Conservation (phyloP, 1,284 basidiomycete genomes). For the Cutaneotrichosporon mucoides region DNA sequence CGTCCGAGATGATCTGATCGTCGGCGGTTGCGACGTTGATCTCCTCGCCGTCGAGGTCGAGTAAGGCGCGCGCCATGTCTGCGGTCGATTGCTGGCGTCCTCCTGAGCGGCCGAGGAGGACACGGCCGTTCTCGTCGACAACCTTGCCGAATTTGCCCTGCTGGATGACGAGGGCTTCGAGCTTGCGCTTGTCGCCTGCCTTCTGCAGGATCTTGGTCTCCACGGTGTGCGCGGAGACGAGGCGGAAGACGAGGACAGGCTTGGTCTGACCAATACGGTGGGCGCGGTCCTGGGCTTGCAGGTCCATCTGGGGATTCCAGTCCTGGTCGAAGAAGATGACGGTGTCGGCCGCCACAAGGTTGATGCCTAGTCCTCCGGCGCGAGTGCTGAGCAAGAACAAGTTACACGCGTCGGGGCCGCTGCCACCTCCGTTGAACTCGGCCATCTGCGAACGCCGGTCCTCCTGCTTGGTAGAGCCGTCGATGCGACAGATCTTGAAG, state of each 20-base stretch:
- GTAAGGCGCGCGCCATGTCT: conserved; percentile 73
- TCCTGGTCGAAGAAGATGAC: conserved; percentile 95
- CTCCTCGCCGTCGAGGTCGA: conserved; percentile 79
- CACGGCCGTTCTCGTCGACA: conserved; percentile 54
- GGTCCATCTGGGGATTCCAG: conserved; percentile 94
- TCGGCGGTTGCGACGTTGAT: conserved; percentile 76
- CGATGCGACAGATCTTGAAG: conserved; percentile 82
- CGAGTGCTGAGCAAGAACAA: conserved; percentile 89
- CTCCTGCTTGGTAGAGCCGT: conserved; percentile 73
- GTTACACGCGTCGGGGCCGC: conserved; percentile 63
- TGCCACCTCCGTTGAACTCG: conserved; percentile 79
- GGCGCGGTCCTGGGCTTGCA: conserved; percentile 92
- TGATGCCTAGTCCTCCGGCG: conserved; percentile 87
- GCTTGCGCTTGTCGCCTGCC: conserved; percentile 78
- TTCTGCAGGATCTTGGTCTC: conserved; percentile 88
- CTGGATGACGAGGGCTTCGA: conserved; percentile 91
- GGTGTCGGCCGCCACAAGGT: conserved; percentile 87
- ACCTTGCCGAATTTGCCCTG: conserved; percentile 74
- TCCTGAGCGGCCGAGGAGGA: conserved; percentile 47
- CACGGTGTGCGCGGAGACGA: conserved; percentile 81
- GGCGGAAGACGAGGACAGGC: conserved; percentile 80
- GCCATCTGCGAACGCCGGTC: conserved; percentile 78
- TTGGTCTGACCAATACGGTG: conserved; percentile 92
- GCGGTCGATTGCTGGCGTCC: conserved; percentile 59
- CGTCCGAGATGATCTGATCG: conserved; percentile 72